These are phyloP conservation scores for Neurospora intermedia DNA, from an alignment of 495 filamentous ascomycete genomes.

Conservation along the genomic window DNA sequence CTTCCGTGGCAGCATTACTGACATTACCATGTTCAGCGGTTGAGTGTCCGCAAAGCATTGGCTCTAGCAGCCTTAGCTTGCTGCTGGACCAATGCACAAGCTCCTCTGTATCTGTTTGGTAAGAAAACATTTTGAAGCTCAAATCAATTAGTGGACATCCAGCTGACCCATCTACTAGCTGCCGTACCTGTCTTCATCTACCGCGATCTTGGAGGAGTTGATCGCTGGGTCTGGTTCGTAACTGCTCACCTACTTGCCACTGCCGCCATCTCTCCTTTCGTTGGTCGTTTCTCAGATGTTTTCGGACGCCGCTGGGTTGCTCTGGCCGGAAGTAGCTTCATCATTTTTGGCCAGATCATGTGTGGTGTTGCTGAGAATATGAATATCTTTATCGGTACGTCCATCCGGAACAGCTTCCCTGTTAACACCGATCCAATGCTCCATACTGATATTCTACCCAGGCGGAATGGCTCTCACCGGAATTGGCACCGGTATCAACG, in stretches of 20 bases:
- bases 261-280: conserved; percentile 61
- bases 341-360: conserved; percentile 58
- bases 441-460: conserved; percentile 5
- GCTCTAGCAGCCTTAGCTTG: conserved; percentile 17
- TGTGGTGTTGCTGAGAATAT: conserved; percentile 52
- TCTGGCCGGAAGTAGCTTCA: conserved; percentile 44
- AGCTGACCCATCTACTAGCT: conserved; percentile 1
- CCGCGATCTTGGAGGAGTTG: conserved; percentile 50
- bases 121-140: neutral
- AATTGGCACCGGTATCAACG: conserved; percentile 9
- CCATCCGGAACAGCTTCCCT: too few relatives aligned
- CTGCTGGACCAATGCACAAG: conserved; percentile 21
- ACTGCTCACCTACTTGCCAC: conserved; percentile 56
- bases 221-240: conserved; percentile 66
- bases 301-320: conserved; percentile 59
- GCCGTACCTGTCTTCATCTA: conserved; percentile 40
- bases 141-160: neutral
- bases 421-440: too few relatives aligned
- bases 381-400: conserved; percentile 58
- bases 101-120: conserved; percentile 21
- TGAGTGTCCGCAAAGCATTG: conserved; percentile 3
- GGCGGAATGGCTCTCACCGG: conserved; percentile 14
- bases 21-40: neutral
- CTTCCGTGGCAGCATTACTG: neutral
- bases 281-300: conserved; percentile 60